Evolutionary conservation across 345 rosid genomes (phyloP).

Genomic region (Gossypium mustelinum): DNA sequence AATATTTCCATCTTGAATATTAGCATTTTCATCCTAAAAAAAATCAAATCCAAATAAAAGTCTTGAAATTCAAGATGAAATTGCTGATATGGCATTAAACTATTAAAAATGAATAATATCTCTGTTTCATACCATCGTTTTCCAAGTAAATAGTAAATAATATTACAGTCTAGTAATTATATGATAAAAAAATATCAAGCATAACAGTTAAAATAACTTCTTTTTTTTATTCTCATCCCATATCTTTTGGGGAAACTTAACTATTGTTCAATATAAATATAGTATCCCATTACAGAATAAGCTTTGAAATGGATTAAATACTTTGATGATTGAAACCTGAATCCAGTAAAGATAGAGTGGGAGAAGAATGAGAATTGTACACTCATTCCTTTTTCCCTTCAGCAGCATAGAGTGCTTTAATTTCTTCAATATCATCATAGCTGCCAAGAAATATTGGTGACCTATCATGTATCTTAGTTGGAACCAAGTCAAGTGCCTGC

Average conservation of each 20-base stretch:
- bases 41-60: too few relatives aligned
- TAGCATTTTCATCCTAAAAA: too few relatives aligned
- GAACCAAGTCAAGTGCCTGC: slow-evolving; percentile 85
- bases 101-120: too few relatives aligned
- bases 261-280: not conserved
- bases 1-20: too few relatives aligned
- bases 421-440: slow-evolving; percentile 88
- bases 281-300: not conserved
- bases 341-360: not conserved
- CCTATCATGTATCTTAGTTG: slow-evolving; percentile 74
- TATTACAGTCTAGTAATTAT: too few relatives aligned
- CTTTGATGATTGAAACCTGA: slow-evolving; percentile 2
- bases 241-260: not conserved
- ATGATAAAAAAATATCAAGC: too few relatives aligned
- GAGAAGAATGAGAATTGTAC: not conserved
- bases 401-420: slow-evolving; percentile 73
- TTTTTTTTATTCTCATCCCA: too few relatives aligned
- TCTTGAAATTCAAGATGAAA: too few relatives aligned
- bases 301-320: not conserved
- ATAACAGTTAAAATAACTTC: too few relatives aligned
- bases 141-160: too few relatives aligned
- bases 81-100: too few relatives aligned
- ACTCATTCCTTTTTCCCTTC: slow-evolving; percentile 39
- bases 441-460: slow-evolving; percentile 95
- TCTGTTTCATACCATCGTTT: too few relatives aligned